Evolutionary conservation across 73 alveolate genomes (phyloP).

Genomic region (Paramecium bursaria): DNA sequence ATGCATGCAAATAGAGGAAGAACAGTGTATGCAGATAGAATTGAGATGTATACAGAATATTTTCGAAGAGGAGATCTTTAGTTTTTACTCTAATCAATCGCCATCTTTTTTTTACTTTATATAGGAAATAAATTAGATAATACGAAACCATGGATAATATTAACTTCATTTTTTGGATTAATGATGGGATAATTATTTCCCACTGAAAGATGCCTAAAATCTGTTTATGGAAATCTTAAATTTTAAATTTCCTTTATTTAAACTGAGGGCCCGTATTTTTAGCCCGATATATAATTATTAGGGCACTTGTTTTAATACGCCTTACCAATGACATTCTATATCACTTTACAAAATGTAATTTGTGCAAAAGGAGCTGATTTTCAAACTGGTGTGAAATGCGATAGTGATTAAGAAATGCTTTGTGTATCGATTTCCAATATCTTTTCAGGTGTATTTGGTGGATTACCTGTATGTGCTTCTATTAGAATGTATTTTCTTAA

Average conservation of each 20-base stretch:
- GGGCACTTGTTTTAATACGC: not conserved
- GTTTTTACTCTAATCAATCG: constrained; percentile 11
- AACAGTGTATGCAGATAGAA: constrained; percentile 27
- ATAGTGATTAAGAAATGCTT: constrained; percentile 38
- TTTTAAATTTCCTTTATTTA: constrained; percentile 3
- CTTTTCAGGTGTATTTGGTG: constrained; percentile 5
- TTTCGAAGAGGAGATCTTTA: constrained; percentile 53
- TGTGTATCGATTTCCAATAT: constrained; percentile 43
- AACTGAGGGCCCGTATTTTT: constrained; percentile 46
- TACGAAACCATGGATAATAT: not conserved
- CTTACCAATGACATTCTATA: constrained; percentile 29
- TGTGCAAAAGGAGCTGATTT: constrained; percentile 64
- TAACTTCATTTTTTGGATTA: not conserved
- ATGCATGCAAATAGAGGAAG: constrained; percentile 56
- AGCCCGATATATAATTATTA: constrained; percentile 9
- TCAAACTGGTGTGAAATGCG: constrained; percentile 57
- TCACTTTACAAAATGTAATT: constrained; percentile 8
- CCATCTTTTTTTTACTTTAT: not conserved
- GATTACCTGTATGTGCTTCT: constrained; percentile 51
- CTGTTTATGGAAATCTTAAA: constrained; percentile 45
- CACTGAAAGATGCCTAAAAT: constrained; percentile 23
- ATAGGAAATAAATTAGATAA: constrained; percentile 20
- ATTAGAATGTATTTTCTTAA: constrained; percentile 16
- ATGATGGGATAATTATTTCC: constrained; percentile 31
- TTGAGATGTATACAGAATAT: constrained; percentile 39